Evolutionary conservation across 208 protist genomes (phyloP), one percentile per base, ranked within the genome.

Genomic region (Leptomonas pyrrhocoris): DNA sequence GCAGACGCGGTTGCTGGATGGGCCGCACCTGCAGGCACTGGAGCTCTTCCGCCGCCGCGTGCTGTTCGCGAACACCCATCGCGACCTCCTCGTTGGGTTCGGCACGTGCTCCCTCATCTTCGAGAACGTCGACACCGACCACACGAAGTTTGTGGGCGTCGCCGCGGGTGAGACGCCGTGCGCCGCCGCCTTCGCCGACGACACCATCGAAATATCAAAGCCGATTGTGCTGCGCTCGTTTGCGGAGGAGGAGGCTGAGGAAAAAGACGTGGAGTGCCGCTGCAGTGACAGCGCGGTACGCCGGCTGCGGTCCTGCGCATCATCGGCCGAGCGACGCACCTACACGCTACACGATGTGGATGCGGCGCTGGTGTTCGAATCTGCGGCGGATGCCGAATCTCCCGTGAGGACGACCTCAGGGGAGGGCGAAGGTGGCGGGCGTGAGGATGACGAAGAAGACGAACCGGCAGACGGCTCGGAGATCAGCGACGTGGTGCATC

Each of bases 51-150:
- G 79, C 2, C 72, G 76, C 31, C 81, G 87, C 40, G 85, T 79
- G 43, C 70, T 93, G 27, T 93, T 93, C 62, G 81, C 84, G 11
- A 93, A 93, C 70, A 86, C 80, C 1, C 77, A 86, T 40, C 79
- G 86, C n/a, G 87, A 93, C 70, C 55, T 92, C 16, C 67, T 92
- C 42, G 86, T 89, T 15, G 86, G 86, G 23, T 92, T 92, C 43
- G 75, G 79, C 49, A 87, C 86, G 18, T 73, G 79, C 46, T 86
- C 86, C 19, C 63, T 92, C 34, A 75, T 92, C 51, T 92, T 77
- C 43, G 79, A 86, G 38, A 76, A 57, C 18, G 69, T 74, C 5
- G 59, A 65, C 19, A 73, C 76, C 5, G 80, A 88, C 58, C 75
- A 78, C 56, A 83, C 78, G 19, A 75, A 74, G 48, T 73, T 80